Percentiles rank a stretch among this genome's conserved stretches.
phyloP scores from a whole-genome alignment of 2,329 filamentous ascomycete species.

The Sporothrix pallida region DNA sequence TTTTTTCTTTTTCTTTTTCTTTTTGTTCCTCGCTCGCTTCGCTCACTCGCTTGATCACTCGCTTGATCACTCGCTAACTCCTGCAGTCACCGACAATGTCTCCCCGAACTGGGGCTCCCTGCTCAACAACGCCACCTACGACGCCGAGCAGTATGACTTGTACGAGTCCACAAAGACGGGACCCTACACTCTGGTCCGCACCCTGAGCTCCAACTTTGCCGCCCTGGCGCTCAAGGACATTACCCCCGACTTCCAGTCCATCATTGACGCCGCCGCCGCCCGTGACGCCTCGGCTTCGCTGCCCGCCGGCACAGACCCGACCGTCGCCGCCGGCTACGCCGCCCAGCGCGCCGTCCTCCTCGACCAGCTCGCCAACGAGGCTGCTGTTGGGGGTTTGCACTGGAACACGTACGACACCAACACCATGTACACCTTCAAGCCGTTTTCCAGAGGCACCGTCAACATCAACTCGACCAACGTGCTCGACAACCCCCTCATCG shows the following conservation, averaged over 20 bases:
- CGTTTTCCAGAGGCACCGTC: constrained; percentile 49
- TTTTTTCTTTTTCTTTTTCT: not conserved
- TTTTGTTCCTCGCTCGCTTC: not conserved
- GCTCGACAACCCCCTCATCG: constrained; percentile 45
- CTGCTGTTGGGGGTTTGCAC: constrained; percentile 42
- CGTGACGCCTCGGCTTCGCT: constrained; percentile 40
- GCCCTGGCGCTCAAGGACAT: constrained; percentile 46
- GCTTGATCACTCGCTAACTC: no score
- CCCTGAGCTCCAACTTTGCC: constrained; percentile 43
- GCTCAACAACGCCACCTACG: constrained; percentile 45
- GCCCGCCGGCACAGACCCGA: constrained; percentile 44
- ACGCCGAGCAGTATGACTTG: constrained; percentile 43
- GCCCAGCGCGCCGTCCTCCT: constrained; percentile 44
- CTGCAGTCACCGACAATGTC: constrained; percentile 41
- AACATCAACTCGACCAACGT: constrained; percentile 47
- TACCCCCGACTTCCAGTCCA: constrained; percentile 38
- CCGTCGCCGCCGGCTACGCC: constrained; percentile 49
- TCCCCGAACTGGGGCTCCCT: constrained; percentile 43
- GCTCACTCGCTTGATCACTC: not conserved
- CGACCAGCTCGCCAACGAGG: constrained; percentile 42
- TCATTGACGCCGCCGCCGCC: constrained; percentile 39
- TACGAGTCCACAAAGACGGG: constrained; percentile 44
- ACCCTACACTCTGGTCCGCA: constrained; percentile 43
- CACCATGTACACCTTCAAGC: constrained; percentile 43
- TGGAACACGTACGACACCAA: constrained; percentile 43